phyloP scores from a whole-genome alignment of 768 basidiomycete genomes.

The Rhizopogon sp. region DNA sequence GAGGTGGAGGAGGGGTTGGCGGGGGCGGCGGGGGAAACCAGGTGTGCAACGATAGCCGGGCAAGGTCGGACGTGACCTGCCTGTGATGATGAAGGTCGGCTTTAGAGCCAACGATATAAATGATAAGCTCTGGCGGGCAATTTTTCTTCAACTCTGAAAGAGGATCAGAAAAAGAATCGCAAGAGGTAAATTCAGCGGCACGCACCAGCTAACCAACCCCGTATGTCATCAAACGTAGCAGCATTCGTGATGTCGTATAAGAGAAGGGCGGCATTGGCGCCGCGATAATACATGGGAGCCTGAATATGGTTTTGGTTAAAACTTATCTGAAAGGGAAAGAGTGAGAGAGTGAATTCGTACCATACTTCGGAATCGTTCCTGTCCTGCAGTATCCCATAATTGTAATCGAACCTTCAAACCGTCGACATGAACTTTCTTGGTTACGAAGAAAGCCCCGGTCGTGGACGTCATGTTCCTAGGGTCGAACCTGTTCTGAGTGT shows the following conservation, averaged over 20 bases:
- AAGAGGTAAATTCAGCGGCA: constrained; percentile 1
- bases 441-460: constrained; percentile 90
- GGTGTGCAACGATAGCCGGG: constrained; percentile 75
- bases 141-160: constrained; percentile 82
- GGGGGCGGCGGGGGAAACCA: constrained; percentile 87
- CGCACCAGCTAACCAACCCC: constrained; percentile 86
- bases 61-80: constrained; percentile 77
- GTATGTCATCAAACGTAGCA: constrained; percentile 83
- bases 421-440: constrained; percentile 85
- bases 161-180: constrained; percentile 1
- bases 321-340: constrained; percentile 4
- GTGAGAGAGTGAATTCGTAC: constrained; percentile 34
- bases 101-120: constrained; percentile 94
- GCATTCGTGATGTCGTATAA: constrained; percentile 94
- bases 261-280: constrained; percentile 89
- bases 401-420: constrained; percentile 84
- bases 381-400: constrained; percentile 92
- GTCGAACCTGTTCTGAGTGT: constrained; percentile 88
- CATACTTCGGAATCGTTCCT: constrained; percentile 91
- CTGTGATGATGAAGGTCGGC: constrained; percentile 70
- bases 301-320: constrained; percentile 23
- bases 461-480: constrained; percentile 86
- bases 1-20: too few relatives aligned
- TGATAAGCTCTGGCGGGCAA: constrained; percentile 81
- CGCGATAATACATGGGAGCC: constrained; percentile 97